Conservation (phyloP, 2,329 filamentous ascomycete species). For the Fusarium brevicatenulatum region DNA sequence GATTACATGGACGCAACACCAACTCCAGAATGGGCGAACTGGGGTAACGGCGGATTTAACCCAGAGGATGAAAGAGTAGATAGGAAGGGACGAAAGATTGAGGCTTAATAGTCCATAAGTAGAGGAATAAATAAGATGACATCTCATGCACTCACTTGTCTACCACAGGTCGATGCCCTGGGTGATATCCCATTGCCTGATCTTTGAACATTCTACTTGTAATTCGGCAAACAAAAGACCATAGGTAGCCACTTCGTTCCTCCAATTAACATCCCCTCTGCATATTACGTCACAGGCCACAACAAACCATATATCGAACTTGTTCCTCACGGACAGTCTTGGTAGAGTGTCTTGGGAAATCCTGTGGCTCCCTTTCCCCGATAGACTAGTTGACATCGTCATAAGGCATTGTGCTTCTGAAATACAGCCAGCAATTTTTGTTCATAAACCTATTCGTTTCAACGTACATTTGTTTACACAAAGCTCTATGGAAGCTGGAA, state of each 20-base stretch:
- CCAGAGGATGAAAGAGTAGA: slow-evolving; percentile 88
- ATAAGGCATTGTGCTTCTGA: slow-evolving; percentile 44
- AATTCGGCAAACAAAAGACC: not conserved
- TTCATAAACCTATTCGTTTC: slow-evolving; percentile 48
- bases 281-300: not conserved
- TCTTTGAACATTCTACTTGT: not conserved
- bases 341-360: not conserved
- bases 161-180: not conserved
- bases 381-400: not conserved
- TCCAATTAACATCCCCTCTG: not conserved
- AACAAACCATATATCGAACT: not conserved
- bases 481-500: slow-evolving; percentile 53
- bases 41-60: slow-evolving; percentile 95
- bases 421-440: slow-evolving; percentile 47
- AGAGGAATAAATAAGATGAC: not conserved
- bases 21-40: slow-evolving; percentile 87
- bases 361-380: not conserved
- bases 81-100: slow-evolving; percentile 79
- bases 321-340: not conserved
- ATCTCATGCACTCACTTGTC: not conserved
- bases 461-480: slow-evolving; percentile 55
- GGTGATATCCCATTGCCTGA: not conserved
- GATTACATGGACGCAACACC: slow-evolving; percentile 20
- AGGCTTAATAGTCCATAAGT: slow-evolving; percentile 41
- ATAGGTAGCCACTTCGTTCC: not conserved